phyloP scores from a whole-genome alignment of 2,329 filamentous ascomycete species.

The Nothophaeocryptopus gaeumannii region DNA sequence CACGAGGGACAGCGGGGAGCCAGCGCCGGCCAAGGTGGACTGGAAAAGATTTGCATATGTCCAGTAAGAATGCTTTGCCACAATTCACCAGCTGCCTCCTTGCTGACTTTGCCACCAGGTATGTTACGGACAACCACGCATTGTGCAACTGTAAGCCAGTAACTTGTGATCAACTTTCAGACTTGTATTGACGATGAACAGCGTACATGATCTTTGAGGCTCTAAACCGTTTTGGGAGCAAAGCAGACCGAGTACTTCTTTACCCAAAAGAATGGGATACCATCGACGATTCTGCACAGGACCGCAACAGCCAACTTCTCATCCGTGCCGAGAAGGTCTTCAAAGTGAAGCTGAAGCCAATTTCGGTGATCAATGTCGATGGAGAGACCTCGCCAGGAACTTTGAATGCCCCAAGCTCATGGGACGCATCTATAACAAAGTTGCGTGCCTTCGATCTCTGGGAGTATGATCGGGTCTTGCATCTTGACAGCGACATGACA shows the following conservation, averaged over 20 bases:
- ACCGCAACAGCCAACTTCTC: slow-evolving; percentile 30
- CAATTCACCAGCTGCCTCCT: neutral
- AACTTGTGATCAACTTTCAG: neutral
- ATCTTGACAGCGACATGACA: slow-evolving; percentile 62
- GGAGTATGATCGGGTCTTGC: slow-evolving; percentile 58
- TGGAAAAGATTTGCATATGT: slow-evolving; percentile 26
- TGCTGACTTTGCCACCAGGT: slow-evolving; percentile 12
- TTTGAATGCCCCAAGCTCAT: slow-evolving; percentile 40
- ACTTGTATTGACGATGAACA: slow-evolving; percentile 2
- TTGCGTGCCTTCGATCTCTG: slow-evolving; percentile 66
- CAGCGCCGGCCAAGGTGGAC: slow-evolving; percentile 11
- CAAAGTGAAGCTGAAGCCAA: slow-evolving; percentile 50
- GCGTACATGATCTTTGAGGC: slow-evolving; percentile 43
- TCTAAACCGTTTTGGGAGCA: slow-evolving; percentile 42
- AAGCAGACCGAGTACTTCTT: slow-evolving; percentile 46
- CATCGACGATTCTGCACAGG: slow-evolving; percentile 37
- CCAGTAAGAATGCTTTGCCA: slow-evolving; percentile 13
- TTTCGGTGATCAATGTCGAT: slow-evolving; percentile 40
- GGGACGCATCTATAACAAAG: slow-evolving; percentile 63
- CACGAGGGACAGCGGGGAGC: slow-evolving; percentile 2
- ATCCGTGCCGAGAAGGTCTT: slow-evolving; percentile 47
- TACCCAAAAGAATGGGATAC: slow-evolving; percentile 42
- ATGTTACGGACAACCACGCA: slow-evolving; percentile 26
- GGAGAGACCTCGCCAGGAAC: slow-evolving; percentile 27
- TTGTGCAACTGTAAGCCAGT: slow-evolving; percentile 19